Evolutionary conservation across 331 rosid species (phyloP), one percentile per base, ranked within the genome.

Genomic region (Phaseolus coccineus): DNA sequence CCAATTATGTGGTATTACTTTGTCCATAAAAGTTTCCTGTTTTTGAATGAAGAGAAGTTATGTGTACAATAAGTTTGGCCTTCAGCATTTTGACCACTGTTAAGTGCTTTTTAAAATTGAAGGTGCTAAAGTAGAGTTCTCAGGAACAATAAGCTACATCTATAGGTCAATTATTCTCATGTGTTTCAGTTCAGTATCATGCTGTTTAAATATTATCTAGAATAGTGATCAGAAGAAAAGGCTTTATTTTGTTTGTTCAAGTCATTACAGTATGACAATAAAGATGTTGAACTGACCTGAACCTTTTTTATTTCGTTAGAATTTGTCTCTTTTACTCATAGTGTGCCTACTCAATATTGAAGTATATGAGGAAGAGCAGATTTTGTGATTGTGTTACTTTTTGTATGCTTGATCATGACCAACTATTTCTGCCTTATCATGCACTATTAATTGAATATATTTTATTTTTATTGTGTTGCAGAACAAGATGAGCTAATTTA

Each of bases 371-470:
- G 73, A 5, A 61, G 58, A 42, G 81, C 28, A 39, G 28, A 66
- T 57, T 19, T 19, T 24, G 12, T 46, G 9, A 52, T 66, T 66
- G 19, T 24, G 22, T 47, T 64, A 27, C 68, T 80, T 40, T 33
- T 61, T 69, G 59, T 69, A 62, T 58, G 25, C 52, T 68, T 42
- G 12, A 46, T 58, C 48, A 51, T 35, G 48, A 69, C 56, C 71
- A 44, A 25, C 8, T 40, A 74, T 76, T 78, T 84, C 61, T 28
- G 58, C 50, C 42, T 66, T 66, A 33, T 27, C 46, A 71, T 39
- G 56, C 62, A 61, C 69, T 56, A 50, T 64, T 73, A 47, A 65
- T 78, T 74, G 73, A 70, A 39, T 55, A 55, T 81, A 14, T 50
- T 67, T 73, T 55, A 39, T 77, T 57, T 67, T 77, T 48, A 47